Percentiles rank a stretch among this genome's conserved stretches.
phyloP scores from a whole-genome alignment of 306 rosid genomes.

The Abrus pulchellus region DNA sequence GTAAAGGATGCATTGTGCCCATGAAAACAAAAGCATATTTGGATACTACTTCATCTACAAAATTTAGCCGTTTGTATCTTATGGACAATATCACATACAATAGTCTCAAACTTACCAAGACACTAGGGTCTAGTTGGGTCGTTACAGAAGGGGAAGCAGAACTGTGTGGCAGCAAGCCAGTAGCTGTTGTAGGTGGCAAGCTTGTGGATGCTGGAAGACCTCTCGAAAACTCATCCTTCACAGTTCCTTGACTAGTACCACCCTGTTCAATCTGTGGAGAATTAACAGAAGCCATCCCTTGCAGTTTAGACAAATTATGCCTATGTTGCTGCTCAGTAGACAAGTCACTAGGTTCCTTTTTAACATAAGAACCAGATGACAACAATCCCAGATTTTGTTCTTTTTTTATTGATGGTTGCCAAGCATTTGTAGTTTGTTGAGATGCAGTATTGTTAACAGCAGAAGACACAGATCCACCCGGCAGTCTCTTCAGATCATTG shows the following conservation, averaged over 20 bases:
- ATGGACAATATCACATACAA: slow-evolving; percentile 8
- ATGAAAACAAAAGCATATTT: slow-evolving; percentile 20
- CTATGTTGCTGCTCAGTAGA: slow-evolving; percentile 75
- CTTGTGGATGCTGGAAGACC: slow-evolving; percentile 63
- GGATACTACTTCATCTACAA: slow-evolving; percentile 24
- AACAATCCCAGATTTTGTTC: slow-evolving; percentile 62
- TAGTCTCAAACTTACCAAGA: slow-evolving; percentile 53
- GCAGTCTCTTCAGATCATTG: slow-evolving; percentile 67
- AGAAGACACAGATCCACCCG: slow-evolving; percentile 66
- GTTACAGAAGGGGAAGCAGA: slow-evolving; percentile 57
- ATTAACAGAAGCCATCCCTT: slow-evolving; percentile 66
- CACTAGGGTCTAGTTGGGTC: slow-evolving; percentile 61
- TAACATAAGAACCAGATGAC: slow-evolving; percentile 62
- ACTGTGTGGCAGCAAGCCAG: slow-evolving; percentile 57
- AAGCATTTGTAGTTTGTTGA: slow-evolving; percentile 66
- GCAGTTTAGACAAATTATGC: slow-evolving; percentile 58
- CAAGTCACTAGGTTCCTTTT: slow-evolving; percentile 72
- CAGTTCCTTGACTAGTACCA: slow-evolving; percentile 56
- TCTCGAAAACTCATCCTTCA: slow-evolving; percentile 69
- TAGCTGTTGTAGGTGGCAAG: slow-evolving; percentile 56
- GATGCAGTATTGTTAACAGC: slow-evolving; percentile 58
- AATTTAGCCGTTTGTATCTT: not conserved
- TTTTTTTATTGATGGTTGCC: slow-evolving; percentile 68
- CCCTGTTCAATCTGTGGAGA: slow-evolving; percentile 68
- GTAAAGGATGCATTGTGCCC: slow-evolving; percentile 7